Conservation (phyloP, 2,329 filamentous ascomycete species). For the Aspergillus ustus region DNA sequence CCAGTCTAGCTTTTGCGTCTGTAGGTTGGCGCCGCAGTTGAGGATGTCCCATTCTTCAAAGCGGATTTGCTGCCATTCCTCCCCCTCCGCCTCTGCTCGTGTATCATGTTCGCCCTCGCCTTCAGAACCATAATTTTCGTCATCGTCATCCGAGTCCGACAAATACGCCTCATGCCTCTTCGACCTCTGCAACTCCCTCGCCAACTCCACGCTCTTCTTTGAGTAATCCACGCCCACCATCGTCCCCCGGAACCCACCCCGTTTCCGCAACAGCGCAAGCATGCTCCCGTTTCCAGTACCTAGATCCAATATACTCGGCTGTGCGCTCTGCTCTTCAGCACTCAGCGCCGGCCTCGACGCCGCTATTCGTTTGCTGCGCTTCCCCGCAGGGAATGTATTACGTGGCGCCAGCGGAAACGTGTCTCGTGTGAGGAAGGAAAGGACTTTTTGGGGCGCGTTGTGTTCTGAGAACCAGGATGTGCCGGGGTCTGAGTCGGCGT, state of each 20-base stretch:
- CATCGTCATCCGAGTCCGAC: conserved; percentile 32
- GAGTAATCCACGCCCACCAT: conserved; percentile 93
- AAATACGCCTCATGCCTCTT: conserved; percentile 42
- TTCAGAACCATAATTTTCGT: conserved; percentile 50
- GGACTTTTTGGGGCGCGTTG: conserved; percentile 79
- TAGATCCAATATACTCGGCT: conserved; percentile 72
- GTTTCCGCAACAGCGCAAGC: conserved; percentile 76
- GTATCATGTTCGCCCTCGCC: conserved; percentile 34
- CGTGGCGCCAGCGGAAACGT: conserved; percentile 50
- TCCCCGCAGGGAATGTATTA: conserved; percentile 33
- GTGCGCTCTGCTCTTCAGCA: conserved; percentile 12
- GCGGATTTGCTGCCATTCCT: conserved; percentile 36
- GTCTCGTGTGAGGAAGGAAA: conserved; percentile 66
- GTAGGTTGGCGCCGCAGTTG: conserved; percentile 41
- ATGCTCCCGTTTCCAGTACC: conserved; percentile 94
- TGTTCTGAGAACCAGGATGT: conserved; percentile 98
- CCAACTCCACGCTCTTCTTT: conserved; percentile 72
- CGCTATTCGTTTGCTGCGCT: background rate
- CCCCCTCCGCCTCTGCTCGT: conserved; percentile 26
- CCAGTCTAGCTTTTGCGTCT: conserved; percentile 33
- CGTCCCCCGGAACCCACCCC: conserved; percentile 65
- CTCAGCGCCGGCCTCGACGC: background rate
- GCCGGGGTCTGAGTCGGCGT: conserved; percentile 75
- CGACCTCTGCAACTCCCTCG: conserved; percentile 62
- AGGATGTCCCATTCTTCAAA: conserved; percentile 72